phyloP scores from a whole-genome alignment of 2,329 filamentous ascomycete genomes.

The Penicillium sp. region DNA sequence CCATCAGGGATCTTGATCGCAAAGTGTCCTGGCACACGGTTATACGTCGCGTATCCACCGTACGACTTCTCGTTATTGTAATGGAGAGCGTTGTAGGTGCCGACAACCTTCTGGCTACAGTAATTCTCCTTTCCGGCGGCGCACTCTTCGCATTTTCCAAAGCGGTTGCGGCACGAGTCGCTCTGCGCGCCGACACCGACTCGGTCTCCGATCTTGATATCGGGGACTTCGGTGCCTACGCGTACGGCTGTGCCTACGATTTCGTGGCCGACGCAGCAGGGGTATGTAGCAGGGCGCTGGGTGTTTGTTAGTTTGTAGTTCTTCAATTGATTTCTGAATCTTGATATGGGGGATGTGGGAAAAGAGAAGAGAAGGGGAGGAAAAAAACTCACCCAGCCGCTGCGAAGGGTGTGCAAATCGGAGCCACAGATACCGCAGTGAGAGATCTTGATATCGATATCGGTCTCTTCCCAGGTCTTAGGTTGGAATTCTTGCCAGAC shows the following conservation, averaged over 20 bases:
- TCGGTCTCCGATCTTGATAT: conserved; percentile 37
- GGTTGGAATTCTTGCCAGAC: conserved; percentile 60
- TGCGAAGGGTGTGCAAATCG: conserved; percentile 59
- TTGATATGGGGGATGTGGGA: no score
- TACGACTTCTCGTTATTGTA: conserved; percentile 62
- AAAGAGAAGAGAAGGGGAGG: background rate
- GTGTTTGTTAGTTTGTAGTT: conserved; percentile 5
- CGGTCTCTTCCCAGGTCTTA: conserved; percentile 66
- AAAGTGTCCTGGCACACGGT: conserved; percentile 60
- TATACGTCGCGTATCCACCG: conserved; percentile 64
- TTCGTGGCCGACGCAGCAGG: conserved; percentile 63
- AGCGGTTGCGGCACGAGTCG: conserved; percentile 52
- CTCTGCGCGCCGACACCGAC: conserved; percentile 63
- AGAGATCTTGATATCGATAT: conserved; percentile 64
- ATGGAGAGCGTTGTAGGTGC: conserved; percentile 36
- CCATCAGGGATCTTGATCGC: conserved; percentile 58
- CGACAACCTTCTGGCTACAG: conserved; percentile 31
- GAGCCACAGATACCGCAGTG: conserved; percentile 68
- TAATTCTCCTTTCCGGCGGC: conserved; percentile 43
- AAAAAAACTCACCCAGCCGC: conserved; percentile 42
- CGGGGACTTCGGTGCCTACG: conserved; percentile 50
- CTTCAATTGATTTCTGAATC: background rate
- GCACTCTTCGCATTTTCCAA: conserved; percentile 56
- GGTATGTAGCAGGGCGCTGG: conserved; percentile 37
- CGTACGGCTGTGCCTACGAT: conserved; percentile 63